Evolutionary conservation across 352 stramenopile genomes (phyloP), one percentile per base, ranked within the genome.

Genomic region (Pythium apleroticum): DNA sequence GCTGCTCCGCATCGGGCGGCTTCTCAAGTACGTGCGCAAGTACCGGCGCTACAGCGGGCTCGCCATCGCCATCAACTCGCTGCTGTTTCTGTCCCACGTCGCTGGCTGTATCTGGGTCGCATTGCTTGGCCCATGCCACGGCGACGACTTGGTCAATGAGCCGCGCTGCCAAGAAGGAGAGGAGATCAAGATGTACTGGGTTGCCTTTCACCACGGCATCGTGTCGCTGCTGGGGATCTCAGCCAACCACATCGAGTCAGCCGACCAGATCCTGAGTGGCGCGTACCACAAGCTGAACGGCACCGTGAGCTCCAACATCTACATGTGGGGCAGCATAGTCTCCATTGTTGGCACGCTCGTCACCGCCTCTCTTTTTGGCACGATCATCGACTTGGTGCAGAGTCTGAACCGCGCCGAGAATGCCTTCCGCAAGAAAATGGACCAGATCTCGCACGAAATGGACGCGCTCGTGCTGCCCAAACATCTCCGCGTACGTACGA

Each of bases 351-450:
- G 80, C 0, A 66, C 70, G 0, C 69, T 88, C 24, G 60, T 86
- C 53, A 77, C 70, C 15, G 76, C 80, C 3, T 71, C 76, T 15
- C 65, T 89, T 33, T 87, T 78, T 39, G 80, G 80, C 28, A 89
- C 76, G 28, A 73, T 89, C 58, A 77, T 87, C 60, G 73, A 76
- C 27, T 60, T 89, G 27, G 76, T 87, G 14, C 80, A 89, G 53
- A 89, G 80, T 54, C 81, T 74, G 73, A 88, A 88, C 59, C 78
- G 80, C 57, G 77, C 74, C 0, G 80, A 87, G 62, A 84, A 88
- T 48, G 68, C 73, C 19, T 90, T 90, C 39, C 73, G 80, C 2
- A 90, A 89, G 61, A 86, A 86, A 65, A 85, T 90, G 80, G 80
- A 90, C 53, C 78, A 88, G 22, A 77, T 90, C 52, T 72, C 68